phyloP scores from a whole-genome alignment of 257 asterid species.

The Primulina eburnea region DNA sequence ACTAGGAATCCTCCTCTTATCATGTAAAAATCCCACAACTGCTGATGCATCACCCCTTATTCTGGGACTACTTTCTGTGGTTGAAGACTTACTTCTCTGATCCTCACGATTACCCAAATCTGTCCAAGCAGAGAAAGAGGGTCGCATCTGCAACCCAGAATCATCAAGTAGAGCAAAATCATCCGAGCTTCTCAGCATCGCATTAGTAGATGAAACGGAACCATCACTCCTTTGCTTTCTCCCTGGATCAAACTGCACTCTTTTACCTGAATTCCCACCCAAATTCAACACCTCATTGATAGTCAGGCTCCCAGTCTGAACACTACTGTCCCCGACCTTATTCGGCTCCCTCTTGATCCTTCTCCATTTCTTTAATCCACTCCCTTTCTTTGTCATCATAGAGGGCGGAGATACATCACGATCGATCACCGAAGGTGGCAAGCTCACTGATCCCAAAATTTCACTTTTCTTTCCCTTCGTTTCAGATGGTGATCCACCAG shows the following conservation, averaged over 20 bases:
- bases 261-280: conserved; percentile 34
- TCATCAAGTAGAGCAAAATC: conserved; percentile 37
- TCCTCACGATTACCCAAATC: conserved; percentile 69
- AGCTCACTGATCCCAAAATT: conserved; percentile 17
- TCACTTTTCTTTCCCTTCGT: conserved; percentile 22
- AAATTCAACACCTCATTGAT: conserved; percentile 32
- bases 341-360: conserved; percentile 59
- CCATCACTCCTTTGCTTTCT: conserved; percentile 48
- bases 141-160: conserved; percentile 31
- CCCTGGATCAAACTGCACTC: conserved; percentile 35
- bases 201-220: conserved; percentile 69
- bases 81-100: conserved; percentile 74
- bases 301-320: conserved; percentile 27
- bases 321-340: conserved; percentile 35
- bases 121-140: conserved; percentile 34
- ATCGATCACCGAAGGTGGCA: neutral
- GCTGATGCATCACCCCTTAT: conserved; percentile 36
- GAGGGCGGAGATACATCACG: conserved; percentile 21
- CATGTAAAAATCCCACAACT: conserved; percentile 29
- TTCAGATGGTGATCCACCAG: conserved; percentile 26
- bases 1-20: conserved; percentile 41
- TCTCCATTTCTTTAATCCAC: conserved; percentile 79
- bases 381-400: conserved; percentile 33
- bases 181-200: conserved; percentile 40
- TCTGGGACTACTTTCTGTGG: conserved; percentile 71